Conservation (phyloP, 2,329 filamentous ascomycete genomes). For the Nothomitra cinnamomea region DNA sequence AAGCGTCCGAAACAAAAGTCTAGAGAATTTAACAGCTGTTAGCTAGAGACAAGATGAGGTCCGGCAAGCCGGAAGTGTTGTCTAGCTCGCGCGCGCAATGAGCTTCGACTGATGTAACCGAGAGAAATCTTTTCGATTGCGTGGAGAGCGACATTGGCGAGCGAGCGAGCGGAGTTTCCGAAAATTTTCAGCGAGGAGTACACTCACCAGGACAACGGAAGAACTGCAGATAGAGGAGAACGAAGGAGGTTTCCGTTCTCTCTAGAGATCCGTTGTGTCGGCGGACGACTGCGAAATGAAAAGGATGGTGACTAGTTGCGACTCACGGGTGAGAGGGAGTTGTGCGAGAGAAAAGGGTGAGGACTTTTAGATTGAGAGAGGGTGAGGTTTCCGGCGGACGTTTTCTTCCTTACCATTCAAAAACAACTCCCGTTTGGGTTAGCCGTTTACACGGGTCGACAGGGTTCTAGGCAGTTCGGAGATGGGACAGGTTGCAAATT, state of each 20-base stretch:
- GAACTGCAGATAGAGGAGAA: background rate
- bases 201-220: background rate
- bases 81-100: background rate
- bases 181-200: background rate
- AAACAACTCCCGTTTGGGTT: slow-evolving; percentile 1
- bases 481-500: slow-evolving; percentile 2
- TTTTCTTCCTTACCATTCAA: background rate
- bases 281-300: background rate
- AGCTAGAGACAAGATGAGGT: background rate
- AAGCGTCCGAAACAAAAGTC: background rate
- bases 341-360: background rate
- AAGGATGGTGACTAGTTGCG: background rate
- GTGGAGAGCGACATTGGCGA: slow-evolving; percentile 1
- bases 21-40: background rate
- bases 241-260: background rate
- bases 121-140: slow-evolving; percentile 2
- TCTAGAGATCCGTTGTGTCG: background rate
- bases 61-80: background rate
- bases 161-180: background rate
- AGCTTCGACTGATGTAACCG: background rate
- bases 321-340: background rate
- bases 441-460: background rate
- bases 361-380: background rate
- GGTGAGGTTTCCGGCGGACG: background rate
- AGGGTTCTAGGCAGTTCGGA: slow-evolving; percentile 1